phyloP scores from a whole-genome alignment of 2,329 filamentous ascomycete species.

The Sporothrix brunneoviolacea region DNA sequence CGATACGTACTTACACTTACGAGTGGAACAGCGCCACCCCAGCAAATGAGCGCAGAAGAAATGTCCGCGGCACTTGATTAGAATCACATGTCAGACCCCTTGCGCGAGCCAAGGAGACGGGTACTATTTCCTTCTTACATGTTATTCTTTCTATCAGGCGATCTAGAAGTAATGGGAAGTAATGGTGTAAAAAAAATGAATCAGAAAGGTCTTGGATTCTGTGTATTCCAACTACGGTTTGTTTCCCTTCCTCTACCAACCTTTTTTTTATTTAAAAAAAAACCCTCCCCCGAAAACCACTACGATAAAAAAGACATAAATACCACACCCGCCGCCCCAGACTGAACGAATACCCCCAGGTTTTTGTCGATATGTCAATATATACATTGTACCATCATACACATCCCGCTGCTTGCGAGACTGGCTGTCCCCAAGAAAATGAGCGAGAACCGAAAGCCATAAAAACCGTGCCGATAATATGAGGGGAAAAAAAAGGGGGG shows the following conservation, averaged over 20 bases:
- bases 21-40: no score
- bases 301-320: no score
- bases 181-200: neutral
- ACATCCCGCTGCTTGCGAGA: no score
- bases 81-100: conserved; percentile 10
- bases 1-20: no score
- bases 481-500: neutral
- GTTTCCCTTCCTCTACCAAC: no score
- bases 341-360: neutral
- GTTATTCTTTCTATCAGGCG: no score
- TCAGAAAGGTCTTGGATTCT: neutral
- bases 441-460: neutral
- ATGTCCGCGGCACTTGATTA: conserved; percentile 5
- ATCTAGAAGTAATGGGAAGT: no score
- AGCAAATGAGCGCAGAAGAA: neutral
- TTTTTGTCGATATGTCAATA: neutral
- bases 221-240: no score
- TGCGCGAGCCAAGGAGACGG: no score
- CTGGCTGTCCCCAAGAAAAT: neutral
- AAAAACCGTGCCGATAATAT: neutral
- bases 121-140: no score
- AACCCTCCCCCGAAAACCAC: neutral
- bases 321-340: no score
- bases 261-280: neutral
- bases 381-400: neutral